phyloP scores from a whole-genome alignment of 805 yeast genomes.

The Novakomyces olei region DNA sequence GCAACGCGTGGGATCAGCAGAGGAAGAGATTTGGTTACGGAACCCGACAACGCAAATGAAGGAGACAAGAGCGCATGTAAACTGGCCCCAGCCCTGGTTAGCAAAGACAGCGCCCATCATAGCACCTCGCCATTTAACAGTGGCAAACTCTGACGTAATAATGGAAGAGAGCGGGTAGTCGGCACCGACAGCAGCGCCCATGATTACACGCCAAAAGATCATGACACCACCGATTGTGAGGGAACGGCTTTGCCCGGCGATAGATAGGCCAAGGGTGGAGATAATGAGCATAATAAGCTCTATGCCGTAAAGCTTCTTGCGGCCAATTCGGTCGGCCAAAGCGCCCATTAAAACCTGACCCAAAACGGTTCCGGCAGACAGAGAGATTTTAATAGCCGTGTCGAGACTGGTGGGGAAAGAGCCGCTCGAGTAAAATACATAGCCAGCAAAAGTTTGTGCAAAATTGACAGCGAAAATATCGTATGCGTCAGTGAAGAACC shows the following conservation, averaged over 20 bases:
- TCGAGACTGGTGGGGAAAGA: conserved; percentile 13
- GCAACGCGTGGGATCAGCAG: conserved; percentile 38
- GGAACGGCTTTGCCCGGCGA: conserved; percentile 2
- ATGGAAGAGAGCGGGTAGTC: conserved; percentile 88
- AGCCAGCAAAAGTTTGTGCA: conserved; percentile 1
- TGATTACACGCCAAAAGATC: conserved; percentile 61
- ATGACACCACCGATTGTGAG: conserved; percentile 37
- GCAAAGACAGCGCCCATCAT: conserved; percentile 92
- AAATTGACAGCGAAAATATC: conserved; percentile 39
- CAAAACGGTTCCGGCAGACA: conserved; percentile 82
- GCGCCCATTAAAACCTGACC: conserved; percentile 77
- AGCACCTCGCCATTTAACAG: conserved; percentile 79
- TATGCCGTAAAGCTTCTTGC: conserved; percentile 69
- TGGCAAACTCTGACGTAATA: conserved; percentile 50
- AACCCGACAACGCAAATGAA: conserved; percentile 55
- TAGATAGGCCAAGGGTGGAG: conserved; percentile 32
- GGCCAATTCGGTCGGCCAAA: conserved; percentile 60
- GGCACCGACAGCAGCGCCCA: conserved; percentile 96
- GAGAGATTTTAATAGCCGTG: conserved; percentile 65
- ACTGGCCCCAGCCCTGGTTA: conserved; percentile 93
- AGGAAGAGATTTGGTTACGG: conserved; percentile 35
- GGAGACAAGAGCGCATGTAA: conserved; percentile 69
- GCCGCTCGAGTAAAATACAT: conserved; percentile 17
- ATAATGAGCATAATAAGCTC: conserved; percentile 68
- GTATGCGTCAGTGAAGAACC: conserved; percentile 80